Evolutionary conservation across 495 filamentous ascomycete genomes (phyloP).

Genomic region (Neurospora sp.): DNA sequence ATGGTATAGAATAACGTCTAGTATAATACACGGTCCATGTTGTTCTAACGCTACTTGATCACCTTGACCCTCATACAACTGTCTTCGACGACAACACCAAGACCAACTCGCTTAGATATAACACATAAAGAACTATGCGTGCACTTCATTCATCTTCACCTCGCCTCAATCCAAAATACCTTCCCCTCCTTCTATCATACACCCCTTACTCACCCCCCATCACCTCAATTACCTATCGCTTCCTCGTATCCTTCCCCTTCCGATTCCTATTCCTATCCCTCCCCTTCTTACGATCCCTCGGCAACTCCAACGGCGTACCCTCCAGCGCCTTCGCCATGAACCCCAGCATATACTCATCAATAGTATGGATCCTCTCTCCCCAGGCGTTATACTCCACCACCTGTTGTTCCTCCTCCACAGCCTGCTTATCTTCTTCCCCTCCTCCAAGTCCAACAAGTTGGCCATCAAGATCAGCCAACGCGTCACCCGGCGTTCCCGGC

Average conservation of each 20-base stretch:
- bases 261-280: slow-evolving; percentile 41
- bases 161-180: neutral
- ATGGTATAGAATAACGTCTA: neutral
- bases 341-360: slow-evolving; percentile 81
- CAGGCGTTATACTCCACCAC: slow-evolving; percentile 45
- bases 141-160: neutral
- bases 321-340: slow-evolving; percentile 69
- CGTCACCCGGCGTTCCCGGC: slow-evolving; percentile 39
- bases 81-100: too few relatives aligned
- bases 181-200: neutral
- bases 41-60: too few relatives aligned
- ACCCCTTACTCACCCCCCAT: neutral
- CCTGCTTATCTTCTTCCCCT: slow-evolving; percentile 1
- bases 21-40: neutral
- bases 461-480: neutral
- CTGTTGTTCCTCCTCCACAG: slow-evolving; percentile 20
- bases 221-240: neutral
- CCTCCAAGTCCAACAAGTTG: slow-evolving; percentile 6
- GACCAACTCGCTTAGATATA: neutral
- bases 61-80: too few relatives aligned
- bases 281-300: slow-evolving; percentile 71
- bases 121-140: neutral
- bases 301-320: slow-evolving; percentile 67
- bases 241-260: slow-evolving; percentile 14
- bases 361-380: slow-evolving; percentile 44